A percentile compares a stretch with the other conserved stretches of the same genome.
These are phyloP conservation scores for Hericium erinaceus DNA, from an alignment of 768 basidiomycete genomes.

Conservation along the genomic window DNA sequence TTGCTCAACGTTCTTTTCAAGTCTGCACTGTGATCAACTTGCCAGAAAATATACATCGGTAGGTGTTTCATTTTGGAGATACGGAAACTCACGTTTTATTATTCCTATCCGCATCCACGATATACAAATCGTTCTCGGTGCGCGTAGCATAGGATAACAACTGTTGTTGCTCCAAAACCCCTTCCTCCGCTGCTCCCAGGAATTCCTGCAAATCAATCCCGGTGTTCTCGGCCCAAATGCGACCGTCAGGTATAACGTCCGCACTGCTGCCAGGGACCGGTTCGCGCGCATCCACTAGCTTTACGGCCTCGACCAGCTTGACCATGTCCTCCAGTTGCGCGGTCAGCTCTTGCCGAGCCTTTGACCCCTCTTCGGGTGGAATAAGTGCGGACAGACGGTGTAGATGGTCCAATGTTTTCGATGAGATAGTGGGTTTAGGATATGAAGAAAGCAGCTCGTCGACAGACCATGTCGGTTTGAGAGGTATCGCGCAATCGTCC, in stretches of 20 bases:
- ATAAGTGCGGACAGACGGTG: constrained; percentile 67
- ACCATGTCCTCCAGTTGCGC: constrained; percentile 62
- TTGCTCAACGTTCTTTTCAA: no score
- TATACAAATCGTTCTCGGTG: constrained; percentile 45
- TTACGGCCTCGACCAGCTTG: constrained; percentile 75
- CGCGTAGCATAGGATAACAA: constrained; percentile 45
- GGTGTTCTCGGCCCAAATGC: constrained; percentile 31
- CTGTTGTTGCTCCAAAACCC: constrained; percentile 27
- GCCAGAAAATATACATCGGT: no score
- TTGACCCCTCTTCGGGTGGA: constrained; percentile 51
- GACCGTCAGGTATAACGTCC: constrained; percentile 29
- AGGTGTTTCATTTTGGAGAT: no score
- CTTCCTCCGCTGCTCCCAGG: constrained; percentile 2
- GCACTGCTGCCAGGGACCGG: not conserved
- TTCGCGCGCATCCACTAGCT: constrained; percentile 34
- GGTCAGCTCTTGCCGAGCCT: constrained; percentile 42
- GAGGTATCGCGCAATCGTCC: constrained; percentile 58
- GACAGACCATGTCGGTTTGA: constrained; percentile 72
- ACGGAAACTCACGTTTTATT: constrained; percentile 13
- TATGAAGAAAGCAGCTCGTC: constrained; percentile 70
- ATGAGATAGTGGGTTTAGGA: constrained; percentile 51
- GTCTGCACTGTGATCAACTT: no score
- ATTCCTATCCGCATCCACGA: constrained; percentile 41
- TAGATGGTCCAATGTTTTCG: constrained; percentile 49
- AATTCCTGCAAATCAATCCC: constrained; percentile 21